phyloP scores from a whole-genome alignment of 164 flowering plant genomes.

The Saururus chinensis region DNA sequence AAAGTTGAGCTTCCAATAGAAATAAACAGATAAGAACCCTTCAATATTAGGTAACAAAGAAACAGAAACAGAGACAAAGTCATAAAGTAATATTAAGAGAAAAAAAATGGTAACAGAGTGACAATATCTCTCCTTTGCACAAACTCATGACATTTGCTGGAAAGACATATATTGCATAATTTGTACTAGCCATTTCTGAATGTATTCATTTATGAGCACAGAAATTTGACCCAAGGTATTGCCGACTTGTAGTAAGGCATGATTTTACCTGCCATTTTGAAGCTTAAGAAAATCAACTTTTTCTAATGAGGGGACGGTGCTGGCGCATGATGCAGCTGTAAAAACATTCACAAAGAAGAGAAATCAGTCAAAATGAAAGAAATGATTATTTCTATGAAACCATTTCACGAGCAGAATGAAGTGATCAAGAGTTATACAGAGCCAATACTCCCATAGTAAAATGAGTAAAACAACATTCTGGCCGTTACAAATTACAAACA shows the following conservation, averaged over 20 bases:
- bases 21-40: too few species aligned
- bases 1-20: too few species aligned
- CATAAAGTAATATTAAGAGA: not conserved
- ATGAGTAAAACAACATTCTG: not conserved
- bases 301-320: constrained; percentile 36
- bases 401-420: too few species aligned
- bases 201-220: not conserved
- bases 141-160: not conserved
- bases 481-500: not conserved
- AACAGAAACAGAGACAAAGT: not conserved
- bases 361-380: constrained; percentile 3
- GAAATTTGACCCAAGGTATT: not conserved
- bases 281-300: constrained; percentile 75
- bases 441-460: not conserved
- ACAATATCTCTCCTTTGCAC: not conserved
- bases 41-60: too few species aligned
- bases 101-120: not conserved
- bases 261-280: constrained; percentile 90
- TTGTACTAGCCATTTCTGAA: not conserved
- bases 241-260: not conserved
- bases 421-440: not conserved
- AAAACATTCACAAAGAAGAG: constrained; percentile 4
- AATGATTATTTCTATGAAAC: not conserved
- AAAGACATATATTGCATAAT: not conserved
- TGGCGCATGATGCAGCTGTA: constrained; percentile 56